Evolutionary conservation across 345 rosid species (phyloP).

Genomic region (Anastatica hierochuntica): DNA sequence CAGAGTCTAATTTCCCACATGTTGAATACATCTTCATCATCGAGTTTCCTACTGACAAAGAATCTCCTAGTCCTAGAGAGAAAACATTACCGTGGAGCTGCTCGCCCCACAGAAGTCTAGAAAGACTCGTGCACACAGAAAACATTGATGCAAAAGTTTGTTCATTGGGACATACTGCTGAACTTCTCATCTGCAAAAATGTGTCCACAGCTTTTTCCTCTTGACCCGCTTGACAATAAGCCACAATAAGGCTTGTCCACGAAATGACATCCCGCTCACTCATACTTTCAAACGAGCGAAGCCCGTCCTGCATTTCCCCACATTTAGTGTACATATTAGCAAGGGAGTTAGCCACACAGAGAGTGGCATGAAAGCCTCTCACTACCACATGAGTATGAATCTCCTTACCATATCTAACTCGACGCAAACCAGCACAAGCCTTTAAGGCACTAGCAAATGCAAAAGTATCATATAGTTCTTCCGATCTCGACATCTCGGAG

Average conservation of each 20-base stretch:
- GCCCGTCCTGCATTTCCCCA: conserved; percentile 52
- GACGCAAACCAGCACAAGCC: conserved; percentile 65
- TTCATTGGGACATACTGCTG: conserved; percentile 52
- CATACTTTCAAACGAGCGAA: conserved; percentile 52
- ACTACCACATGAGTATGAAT: conserved; percentile 55
- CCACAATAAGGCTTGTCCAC: conserved; percentile 60
- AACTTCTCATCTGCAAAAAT: conserved; percentile 46
- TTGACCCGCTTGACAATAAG: conserved; percentile 47
- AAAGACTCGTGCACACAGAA: conserved; percentile 52
- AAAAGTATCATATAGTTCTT: conserved; percentile 40
- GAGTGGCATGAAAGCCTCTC: conserved; percentile 39
- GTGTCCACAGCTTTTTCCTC: conserved; percentile 49
- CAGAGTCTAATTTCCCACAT: conserved; percentile 46
- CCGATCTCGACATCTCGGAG: conserved; percentile 50
- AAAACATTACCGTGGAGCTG: conserved; percentile 69
- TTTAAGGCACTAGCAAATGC: conserved; percentile 58
- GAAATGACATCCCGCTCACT: conserved; percentile 56
- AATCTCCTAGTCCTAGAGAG: conserved; percentile 36
- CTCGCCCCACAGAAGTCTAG: conserved; percentile 61
- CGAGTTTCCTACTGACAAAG: conserved; percentile 52
- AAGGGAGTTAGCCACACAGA: conserved; percentile 67
- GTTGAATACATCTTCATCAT: conserved; percentile 64
- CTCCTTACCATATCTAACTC: conserved; percentile 55
- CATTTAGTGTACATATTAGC: conserved; percentile 69
- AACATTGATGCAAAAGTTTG: conserved; percentile 61